Evolutionary conservation across 306 rosid genomes (phyloP), one percentile per base, ranked within the genome.

Genomic region (Erythrophleum fordii): DNA sequence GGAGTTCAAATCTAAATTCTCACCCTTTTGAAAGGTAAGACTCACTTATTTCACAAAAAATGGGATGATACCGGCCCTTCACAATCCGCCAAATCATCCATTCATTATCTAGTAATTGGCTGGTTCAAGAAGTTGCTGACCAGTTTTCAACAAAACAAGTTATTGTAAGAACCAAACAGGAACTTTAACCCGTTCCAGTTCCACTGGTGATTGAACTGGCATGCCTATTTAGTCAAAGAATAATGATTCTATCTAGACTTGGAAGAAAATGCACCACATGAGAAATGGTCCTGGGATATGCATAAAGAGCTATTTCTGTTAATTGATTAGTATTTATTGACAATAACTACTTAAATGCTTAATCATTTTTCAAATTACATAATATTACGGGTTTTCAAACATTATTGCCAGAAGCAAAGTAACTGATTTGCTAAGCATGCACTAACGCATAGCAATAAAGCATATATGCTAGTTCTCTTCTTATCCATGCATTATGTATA

Each of bases 291-390:
- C 16, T 58, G 35, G 64, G 34, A 58, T 58, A 23, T 25, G 25
- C 10, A 25, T 25, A 58, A 58, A 59, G 20, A 18, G 37, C 66
- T 26, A n/a, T n/a, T 26, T 5, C 37, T 11, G 37, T 59, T 12
- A 34, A 68, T 61, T 13, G 51, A 25, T n/a, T 58, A 16, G 26
- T 17, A 35, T 77, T 8, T 49, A 67, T 42, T 28, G 48, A 69
- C 46, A 77, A 77, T 31, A 46, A 66, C 72, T 8, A 68, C 53
- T 68, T 46, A 37, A 72, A 66, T 64, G 71, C 20, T 64, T 12
- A 48, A 58, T 75, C 77, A 66, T 39, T 77, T 81, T 29, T 68
- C 52, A 20, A 39, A 49, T 72, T 62, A 72, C 70, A 75, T 53
- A n/a, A n/a, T n/a, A 42, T 34, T 44, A 78, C 9, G 65, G 76